Evolutionary conservation across 1,284 basidiomycete genomes (phyloP).

Genomic region (Schizopora paradoxa): DNA sequence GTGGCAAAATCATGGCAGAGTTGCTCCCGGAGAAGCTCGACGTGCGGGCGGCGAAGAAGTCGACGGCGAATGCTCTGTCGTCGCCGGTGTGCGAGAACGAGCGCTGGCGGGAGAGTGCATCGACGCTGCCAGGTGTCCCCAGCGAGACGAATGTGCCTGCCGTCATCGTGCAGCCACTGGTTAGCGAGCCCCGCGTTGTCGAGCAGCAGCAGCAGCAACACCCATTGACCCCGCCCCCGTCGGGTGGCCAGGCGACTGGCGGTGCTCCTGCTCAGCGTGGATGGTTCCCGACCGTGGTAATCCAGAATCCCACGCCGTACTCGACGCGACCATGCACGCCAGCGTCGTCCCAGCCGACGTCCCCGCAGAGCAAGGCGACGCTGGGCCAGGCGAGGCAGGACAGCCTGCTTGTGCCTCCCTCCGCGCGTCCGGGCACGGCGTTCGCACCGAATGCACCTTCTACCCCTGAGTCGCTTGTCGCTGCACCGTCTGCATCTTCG

Average conservation of each 20-base stretch:
- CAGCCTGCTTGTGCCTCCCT: conserved; percentile 1
- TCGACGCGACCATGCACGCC: conserved; percentile 54
- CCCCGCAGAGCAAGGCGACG: conserved; percentile 2
- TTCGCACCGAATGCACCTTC: neutral
- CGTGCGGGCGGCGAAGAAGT: conserved; percentile 13
- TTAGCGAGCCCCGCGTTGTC: too few species aligned
- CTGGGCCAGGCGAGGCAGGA: conserved; percentile 6
- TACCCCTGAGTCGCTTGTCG: too few species aligned
- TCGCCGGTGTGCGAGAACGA: conserved; percentile 3
- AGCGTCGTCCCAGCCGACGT: conserved; percentile 4
- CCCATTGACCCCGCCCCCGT: conserved; percentile 11
- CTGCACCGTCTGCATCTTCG: conserved; percentile 3
- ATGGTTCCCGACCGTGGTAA: conserved; percentile 43
- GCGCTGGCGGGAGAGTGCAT: neutral
- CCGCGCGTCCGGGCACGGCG: conserved; percentile 2
- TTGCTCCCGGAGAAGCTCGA: conserved; percentile 41
- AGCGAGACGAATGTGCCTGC: neutral
- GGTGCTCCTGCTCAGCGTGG: conserved; percentile 23
- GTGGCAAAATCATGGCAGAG: conserved; percentile 53
- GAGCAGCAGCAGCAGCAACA: neutral
- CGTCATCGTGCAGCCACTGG: conserved; percentile 3
- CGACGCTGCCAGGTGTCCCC: neutral
- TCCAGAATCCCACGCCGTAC: conserved; percentile 47
- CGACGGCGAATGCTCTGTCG: conserved; percentile 9
- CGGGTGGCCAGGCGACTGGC: conserved; percentile 21